Conservation (phyloP, 306 rosid species). For the Alnus glutinosa region DNA sequence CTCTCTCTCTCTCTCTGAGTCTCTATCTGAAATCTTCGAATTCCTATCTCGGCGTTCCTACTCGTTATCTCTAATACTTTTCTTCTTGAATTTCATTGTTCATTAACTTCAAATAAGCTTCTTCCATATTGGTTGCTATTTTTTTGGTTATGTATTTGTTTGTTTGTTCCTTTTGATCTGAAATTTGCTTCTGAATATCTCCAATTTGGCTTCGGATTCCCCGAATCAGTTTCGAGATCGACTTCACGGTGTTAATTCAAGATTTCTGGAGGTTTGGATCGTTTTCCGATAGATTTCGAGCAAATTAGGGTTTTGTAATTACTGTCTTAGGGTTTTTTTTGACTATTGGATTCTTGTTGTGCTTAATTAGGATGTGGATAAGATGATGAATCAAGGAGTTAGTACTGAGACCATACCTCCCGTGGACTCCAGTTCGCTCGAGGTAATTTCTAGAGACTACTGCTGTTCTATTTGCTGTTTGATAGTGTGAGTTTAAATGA, state of each 20-base stretch:
- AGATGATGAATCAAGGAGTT: conserved; percentile 77
- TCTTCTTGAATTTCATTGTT: neutral
- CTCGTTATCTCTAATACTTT: conserved; percentile 10
- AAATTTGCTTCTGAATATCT: conserved; percentile 36
- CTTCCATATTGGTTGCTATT: conserved; percentile 36
- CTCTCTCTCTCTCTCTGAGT: neutral
- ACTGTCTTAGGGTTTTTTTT: conserved; percentile 14
- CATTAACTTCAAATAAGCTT: conserved; percentile 11
- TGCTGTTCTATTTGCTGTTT: neutral
- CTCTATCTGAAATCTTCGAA: conserved; percentile 10
- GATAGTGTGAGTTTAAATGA: neutral
- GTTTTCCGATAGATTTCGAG: conserved; percentile 19
- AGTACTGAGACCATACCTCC: conserved; percentile 70
- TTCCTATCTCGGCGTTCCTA: conserved; percentile 31
- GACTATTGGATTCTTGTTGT: conserved; percentile 18
- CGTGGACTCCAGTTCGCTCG: conserved; percentile 53
- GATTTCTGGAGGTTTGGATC: conserved; percentile 46
- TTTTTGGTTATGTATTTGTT: conserved; percentile 2
- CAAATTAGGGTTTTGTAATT: conserved; percentile 61
- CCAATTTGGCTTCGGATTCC: conserved; percentile 32
- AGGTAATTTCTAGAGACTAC: conserved; percentile 46
- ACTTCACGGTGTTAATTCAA: neutral
- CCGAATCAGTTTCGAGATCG: conserved; percentile 21
- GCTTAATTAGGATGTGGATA: conserved; percentile 44
- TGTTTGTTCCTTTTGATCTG: conserved; percentile 35